Base-by-base conservation (phyloP, 2,329 filamentous ascomycete genomes). In the Myriosclerotinia duriaeana region DNA sequence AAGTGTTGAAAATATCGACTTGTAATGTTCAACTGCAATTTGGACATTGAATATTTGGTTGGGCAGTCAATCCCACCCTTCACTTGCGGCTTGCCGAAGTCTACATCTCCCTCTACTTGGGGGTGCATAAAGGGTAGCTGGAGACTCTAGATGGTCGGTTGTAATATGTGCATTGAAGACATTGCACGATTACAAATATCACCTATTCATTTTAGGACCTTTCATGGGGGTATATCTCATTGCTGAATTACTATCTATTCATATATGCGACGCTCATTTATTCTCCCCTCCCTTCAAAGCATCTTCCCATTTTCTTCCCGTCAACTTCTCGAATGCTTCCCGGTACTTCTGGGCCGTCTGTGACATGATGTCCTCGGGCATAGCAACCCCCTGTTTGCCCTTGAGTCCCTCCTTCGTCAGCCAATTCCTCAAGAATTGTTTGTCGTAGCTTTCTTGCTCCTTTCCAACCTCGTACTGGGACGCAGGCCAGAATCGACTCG, bases 391-490 rank as follows among this genome's bases (percentile, higher is more conserved):
- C 36, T 88, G 82, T 78, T 90, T 90, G 1, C 89, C 90, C 80
- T 93, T 92, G 66, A 96, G 78, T 0, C 90, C 90, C 67, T 89
- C 82, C 58, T 77, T 79, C 2, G 87, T 89, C 73, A 97, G 78
- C 91, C 92, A 97, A 79, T 97, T 89, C 46, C 93, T 83, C 71
- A 97, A 78, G 74, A 84, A 89, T 80, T 93, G 90, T 83, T 97
- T 97, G 77, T 97, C 93, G 72, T 94, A 95, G 78, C 91, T 95
- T 65, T 89, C 84, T 80, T 96, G 92, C 66, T 89, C 84, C 69
- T 83, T 83, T 2, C 93, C 93, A 22, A 90, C 78, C 75, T 87
- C 84, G 76, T 94, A 96, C 55, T 83, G 83, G 53, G 87, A 87
- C 70, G 84, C 86, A 0, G 88, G 88, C 93, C 94, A 98, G 83